Conservation (phyloP, 2,329 filamentous ascomycete species). For the Bimuria novae-zelandiae region DNA sequence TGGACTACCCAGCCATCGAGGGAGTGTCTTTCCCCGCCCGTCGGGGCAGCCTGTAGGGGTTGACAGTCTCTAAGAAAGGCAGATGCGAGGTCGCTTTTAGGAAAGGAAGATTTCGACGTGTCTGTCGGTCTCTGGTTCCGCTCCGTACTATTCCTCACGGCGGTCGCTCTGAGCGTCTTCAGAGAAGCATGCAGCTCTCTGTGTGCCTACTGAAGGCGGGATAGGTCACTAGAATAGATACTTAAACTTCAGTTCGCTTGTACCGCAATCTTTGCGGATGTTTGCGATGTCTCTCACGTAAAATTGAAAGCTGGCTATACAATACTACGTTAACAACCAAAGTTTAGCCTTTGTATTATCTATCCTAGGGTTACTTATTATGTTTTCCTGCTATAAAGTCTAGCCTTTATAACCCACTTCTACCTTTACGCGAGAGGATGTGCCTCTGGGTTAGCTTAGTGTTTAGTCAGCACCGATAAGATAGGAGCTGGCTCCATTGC, state of each 20-base stretch:
- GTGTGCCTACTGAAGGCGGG: conserved; percentile 14
- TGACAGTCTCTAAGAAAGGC: background rate
- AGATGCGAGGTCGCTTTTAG: background rate
- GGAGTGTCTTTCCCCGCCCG: conserved; percentile 77
- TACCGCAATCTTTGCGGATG: no score
- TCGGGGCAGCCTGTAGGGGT: conserved; percentile 65
- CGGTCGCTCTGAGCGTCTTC: conserved; percentile 15
- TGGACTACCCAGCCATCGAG: conserved; percentile 82
- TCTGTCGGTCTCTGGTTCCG: background rate
- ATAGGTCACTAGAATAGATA: conserved; percentile 17
- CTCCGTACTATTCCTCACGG: background rate
- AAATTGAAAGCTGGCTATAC: no score
- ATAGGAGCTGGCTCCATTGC: background rate
- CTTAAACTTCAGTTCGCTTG: background rate
- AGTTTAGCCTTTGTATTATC: no score
- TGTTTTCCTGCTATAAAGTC: no score
- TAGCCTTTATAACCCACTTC: no score
- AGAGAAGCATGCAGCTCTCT: conserved; percentile 30
- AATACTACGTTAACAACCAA: no score
- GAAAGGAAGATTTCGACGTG: background rate
- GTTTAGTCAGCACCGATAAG: conserved; percentile 13
- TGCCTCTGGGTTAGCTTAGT: no score
- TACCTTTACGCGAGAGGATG: no score
- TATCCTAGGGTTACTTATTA: no score
- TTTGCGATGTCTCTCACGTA: no score